phyloP scores from a whole-genome alignment of 2,329 filamentous ascomycete species.

The Dactylellina haptotyla region DNA sequence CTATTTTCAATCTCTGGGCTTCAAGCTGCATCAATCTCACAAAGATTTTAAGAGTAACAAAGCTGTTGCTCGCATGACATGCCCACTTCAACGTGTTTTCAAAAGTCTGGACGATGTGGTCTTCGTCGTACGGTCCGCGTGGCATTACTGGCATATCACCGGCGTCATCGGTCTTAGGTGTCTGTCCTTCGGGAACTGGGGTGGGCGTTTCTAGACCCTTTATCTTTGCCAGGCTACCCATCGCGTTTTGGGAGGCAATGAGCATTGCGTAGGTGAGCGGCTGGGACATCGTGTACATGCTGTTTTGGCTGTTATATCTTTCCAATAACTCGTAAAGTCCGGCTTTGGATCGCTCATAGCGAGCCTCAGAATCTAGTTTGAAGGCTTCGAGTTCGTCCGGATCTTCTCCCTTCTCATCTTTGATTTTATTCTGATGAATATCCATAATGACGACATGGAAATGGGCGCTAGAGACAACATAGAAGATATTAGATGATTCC shows the following conservation, averaged over 20 bases:
- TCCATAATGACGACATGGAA: constrained; percentile 26
- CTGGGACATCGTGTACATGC: constrained; percentile 47
- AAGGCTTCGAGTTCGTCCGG: constrained; percentile 18
- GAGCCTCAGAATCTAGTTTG: constrained; percentile 29
- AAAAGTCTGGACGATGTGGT: constrained; percentile 30
- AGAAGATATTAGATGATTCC: background rate
- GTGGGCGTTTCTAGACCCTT: constrained; percentile 23
- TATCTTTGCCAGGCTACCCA: constrained; percentile 24
- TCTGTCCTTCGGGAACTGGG: constrained; percentile 18
- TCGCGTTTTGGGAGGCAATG: constrained; percentile 41
- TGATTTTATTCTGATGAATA: constrained; percentile 39
- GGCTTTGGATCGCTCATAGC: constrained; percentile 28
- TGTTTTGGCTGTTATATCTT: constrained; percentile 21
- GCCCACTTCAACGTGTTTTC: constrained; percentile 46
- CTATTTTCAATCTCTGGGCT: constrained; percentile 27
- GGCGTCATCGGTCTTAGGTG: background rate
- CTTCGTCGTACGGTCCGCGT: constrained; percentile 37
- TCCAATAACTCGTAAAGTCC: constrained; percentile 34
- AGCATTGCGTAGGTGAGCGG: constrained; percentile 32
- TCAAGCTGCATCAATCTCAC: constrained; percentile 46
- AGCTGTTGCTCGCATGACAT: constrained; percentile 35
- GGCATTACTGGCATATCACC: background rate
- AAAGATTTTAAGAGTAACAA: constrained; percentile 41
- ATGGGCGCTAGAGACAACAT: constrained; percentile 2
- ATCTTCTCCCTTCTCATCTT: constrained; percentile 28